These are phyloP conservation scores for Candida ortonii DNA, from an alignment of 805 yeast species.

Conservation along the genomic window DNA sequence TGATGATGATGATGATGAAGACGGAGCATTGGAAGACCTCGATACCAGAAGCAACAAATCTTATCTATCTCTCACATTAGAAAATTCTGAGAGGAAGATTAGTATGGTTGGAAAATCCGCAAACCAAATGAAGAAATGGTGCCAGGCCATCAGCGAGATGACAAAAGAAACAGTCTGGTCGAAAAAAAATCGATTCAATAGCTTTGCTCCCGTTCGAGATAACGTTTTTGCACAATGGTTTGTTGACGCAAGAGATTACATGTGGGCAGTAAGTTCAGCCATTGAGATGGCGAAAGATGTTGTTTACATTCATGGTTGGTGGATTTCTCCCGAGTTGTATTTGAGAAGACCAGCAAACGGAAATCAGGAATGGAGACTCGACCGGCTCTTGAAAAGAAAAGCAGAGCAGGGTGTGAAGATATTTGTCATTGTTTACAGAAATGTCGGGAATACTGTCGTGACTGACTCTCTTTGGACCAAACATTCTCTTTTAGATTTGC, in stretches of 20 bases:
- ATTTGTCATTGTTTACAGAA: conserved; percentile 86
- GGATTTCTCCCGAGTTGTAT: conserved; percentile 94
- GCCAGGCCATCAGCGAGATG: conserved; percentile 69
- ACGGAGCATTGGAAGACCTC: conserved; percentile 32
- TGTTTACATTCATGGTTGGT: conserved; percentile 96
- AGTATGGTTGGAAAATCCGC: conserved; percentile 67
- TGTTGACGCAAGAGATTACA: conserved; percentile 88
- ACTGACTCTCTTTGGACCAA: conserved; percentile 94
- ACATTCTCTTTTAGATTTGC: conserved; percentile 82
- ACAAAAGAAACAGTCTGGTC: conserved; percentile 69
- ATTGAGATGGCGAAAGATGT: conserved; percentile 91
- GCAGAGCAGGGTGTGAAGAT: conserved; percentile 96
- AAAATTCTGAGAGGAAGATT: conserved; percentile 76
- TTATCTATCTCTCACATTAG: conserved; percentile 58
- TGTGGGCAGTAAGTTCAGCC: conserved; percentile 94
- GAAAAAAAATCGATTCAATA: conserved; percentile 68
- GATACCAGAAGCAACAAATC: conserved; percentile 37
- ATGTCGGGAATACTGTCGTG: conserved; percentile 89
- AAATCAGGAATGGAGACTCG: conserved; percentile 90
- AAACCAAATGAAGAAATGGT: conserved; percentile 69
- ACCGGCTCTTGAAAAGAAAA: conserved; percentile 78
- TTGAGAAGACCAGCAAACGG: conserved; percentile 93
- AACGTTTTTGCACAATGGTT: conserved; percentile 93
- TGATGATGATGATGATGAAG: conserved; percentile 42
- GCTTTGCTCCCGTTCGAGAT: conserved; percentile 89